Base-by-base conservation (phyloP, 768 basidiomycete species). In the Tulasnella sp. region DNA sequence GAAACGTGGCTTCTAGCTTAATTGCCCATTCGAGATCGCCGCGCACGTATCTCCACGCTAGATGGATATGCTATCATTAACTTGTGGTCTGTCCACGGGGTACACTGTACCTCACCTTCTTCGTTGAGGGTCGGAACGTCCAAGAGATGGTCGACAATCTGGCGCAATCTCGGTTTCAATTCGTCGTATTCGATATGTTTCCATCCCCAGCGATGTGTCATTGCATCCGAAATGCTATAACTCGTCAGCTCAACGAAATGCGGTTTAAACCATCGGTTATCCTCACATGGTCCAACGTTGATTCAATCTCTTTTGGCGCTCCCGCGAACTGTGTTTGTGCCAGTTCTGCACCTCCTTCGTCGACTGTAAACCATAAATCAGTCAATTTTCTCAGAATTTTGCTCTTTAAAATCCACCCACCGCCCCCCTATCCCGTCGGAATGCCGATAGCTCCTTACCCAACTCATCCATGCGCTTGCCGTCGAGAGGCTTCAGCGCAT, bases 201-300 rank as follows among this genome's bases (percentile, higher is more conserved):
- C 64, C 64, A 69, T 37, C 64, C 64, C 64, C 64, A 69, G 64
- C 64, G 64, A 69, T 18, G 34, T 69, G 34, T 28, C 64, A 69
- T 31, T 4, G 9, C 64, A 28, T 69, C 31, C 14, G 28, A 11
- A 46, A 46, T 28, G 16, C 34, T 69, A 7, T 69, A 18, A 14
- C 31, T 24, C 4, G 9, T 69, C 64, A 69, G 14, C 14, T 0
- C 8, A 14, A 69, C 14, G 2, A 16, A 28, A 16, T 8, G 31
- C 28, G 2, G 0, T 1, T 34, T 1, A 16, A 37, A 2, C 31
- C 31, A 28, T 69, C 14, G 31, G 64, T 6, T 28, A n/a, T 9
- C 11, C 54, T 54, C 54, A 54, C 54, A 22, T n/a, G 22, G 24
- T 24, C 54, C 54, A 54, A n/a, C 54, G 54, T 24, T 54, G 0